Evolutionary conservation across 1,284 basidiomycete genomes (phyloP), one percentile per base, ranked within the genome.

Genomic region (Paramarasmius palmivorus): DNA sequence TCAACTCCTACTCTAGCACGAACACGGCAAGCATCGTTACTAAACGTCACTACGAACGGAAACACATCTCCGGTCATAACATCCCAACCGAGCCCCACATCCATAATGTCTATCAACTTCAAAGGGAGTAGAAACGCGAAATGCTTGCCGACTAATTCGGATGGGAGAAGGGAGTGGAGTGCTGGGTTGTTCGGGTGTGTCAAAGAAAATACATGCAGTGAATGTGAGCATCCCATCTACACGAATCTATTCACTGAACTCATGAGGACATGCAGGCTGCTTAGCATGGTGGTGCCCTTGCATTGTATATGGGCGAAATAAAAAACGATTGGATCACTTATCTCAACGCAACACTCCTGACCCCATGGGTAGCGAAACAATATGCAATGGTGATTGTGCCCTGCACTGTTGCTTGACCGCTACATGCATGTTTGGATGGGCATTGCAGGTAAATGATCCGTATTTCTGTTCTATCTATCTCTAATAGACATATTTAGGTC

Each of bases 371-470:
- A 58, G 61, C 12, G 44, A 46, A 8, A 32, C 44, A 4, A 29
- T 25, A 26, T 48, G 23, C 25, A 53, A 47, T 14, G 51, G 35
- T 5, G 49, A 48, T 39, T 56, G 54, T 40, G 39, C 29, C 15
- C 9, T 54, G 17, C 54, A 58, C 37, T 47, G 42, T 14, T 40
- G 51, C 37, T 23, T 54, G 36, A 63, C 65, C 4, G 38, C 44
- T 1, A 67, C 63, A 34, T 68, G 64, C 45, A 72, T 73, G 20
- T 49, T 68, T 12, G 72, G 71, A 37, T 79, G 72, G 63, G 56
- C 77, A 37, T 56, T 78, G 46, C 73, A 76, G 70, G 76, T 77
- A 50, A 32, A n/a, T 65, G 60, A 32, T 32, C 20, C 6, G 40
- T 25, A 12, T 37, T 34, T 20, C 15, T 37, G n/a, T n/a, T n/a